Conservation (phyloP, 192 early-diverging fungal species). For the Backusella psychrophila region DNA sequence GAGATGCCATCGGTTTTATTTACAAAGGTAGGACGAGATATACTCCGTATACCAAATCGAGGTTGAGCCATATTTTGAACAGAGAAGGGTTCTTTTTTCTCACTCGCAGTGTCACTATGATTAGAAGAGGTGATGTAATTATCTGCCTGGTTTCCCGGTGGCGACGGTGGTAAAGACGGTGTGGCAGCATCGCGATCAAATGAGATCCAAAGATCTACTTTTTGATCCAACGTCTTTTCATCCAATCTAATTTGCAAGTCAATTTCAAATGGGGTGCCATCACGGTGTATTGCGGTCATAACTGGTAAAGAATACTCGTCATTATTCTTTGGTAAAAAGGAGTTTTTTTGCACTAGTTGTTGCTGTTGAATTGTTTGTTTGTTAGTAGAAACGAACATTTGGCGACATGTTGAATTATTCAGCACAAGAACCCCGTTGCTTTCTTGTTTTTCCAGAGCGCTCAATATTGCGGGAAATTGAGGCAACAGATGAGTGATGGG, state of each 20-base stretch:
- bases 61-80: constrained; percentile 2
- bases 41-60: neutral
- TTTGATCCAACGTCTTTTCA: constrained; percentile 35
- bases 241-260: constrained; percentile 55
- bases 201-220: constrained; percentile 54
- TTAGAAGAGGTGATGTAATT: neutral
- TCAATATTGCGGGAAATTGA: constrained; percentile 50
- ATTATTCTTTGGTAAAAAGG: neutral
- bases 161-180: neutral
- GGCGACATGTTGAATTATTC: constrained; percentile 23
- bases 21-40: constrained; percentile 4
- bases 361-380: neutral
- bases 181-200: constrained; percentile 45
- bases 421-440: constrained; percentile 12
- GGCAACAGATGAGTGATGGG: constrained; percentile 54
- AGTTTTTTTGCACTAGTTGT: neutral
- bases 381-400: neutral
- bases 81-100: constrained; percentile 55
- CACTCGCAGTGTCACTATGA: constrained; percentile 43
- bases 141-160: neutral
- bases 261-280: constrained; percentile 56
- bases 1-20: neutral
- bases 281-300: constrained; percentile 56
- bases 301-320: constrained; percentile 22
- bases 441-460: constrained; percentile 35